Percentiles rank a stretch among this genome's conserved stretches.
Conservation (phyloP, 805 yeast species). For the Candida orba region DNA sequence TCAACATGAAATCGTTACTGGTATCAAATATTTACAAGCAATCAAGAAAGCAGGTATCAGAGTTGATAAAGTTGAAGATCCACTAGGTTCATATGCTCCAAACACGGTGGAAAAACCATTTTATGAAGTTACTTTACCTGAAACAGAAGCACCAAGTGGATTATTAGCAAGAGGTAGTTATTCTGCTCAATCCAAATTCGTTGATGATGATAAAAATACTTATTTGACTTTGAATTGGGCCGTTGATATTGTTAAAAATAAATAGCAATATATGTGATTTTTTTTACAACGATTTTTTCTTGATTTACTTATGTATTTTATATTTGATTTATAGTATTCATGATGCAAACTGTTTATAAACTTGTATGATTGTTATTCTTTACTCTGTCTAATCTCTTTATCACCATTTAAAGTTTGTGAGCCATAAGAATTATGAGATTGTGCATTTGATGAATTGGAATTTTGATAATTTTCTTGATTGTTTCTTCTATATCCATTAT, state of each 20-base stretch:
- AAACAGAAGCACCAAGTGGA: conserved; percentile 89
- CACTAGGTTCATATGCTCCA: conserved; percentile 88
- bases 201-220: conserved; percentile 75
- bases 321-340: too few species aligned
- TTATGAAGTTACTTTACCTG: conserved; percentile 54
- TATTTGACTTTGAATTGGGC: conserved; percentile 81
- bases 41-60: conserved; percentile 84
- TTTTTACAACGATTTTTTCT: background rate
- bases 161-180: conserved; percentile 82
- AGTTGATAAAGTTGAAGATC: conserved; percentile 80
- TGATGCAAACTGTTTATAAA: too few species aligned
- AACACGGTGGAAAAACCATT: conserved; percentile 73
- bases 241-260: conserved; percentile 67
- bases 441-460: background rate
- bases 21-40: conserved; percentile 76
- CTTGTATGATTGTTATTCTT: too few species aligned
- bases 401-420: background rate
- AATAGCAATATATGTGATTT: conserved; percentile 2
- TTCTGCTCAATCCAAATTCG: conserved; percentile 71
- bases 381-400: too few species aligned
- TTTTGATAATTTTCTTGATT: background rate
- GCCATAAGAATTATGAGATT: background rate
- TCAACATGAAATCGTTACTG: conserved; percentile 88
- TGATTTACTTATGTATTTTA: background rate
- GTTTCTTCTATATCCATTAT: background rate